Base-by-base conservation (phyloP, 2,329 filamentous ascomycete genomes). In the Neophaeococcomyces mojaviensis region DNA sequence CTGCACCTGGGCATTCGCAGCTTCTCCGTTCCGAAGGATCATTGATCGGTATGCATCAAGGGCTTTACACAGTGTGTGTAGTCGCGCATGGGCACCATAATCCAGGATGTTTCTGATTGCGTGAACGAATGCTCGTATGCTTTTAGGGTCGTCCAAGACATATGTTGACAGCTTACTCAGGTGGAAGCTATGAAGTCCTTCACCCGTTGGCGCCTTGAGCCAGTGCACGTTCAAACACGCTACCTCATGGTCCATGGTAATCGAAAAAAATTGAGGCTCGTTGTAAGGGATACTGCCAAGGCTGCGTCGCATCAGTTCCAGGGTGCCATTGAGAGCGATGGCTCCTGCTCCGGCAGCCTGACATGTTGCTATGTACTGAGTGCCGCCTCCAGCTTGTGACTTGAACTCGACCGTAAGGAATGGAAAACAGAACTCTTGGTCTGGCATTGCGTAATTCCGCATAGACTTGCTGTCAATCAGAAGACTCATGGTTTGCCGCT, bases 71-170 rank as follows among this genome's bases (percentile, higher is more conserved):
- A 49, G 24, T 32, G 12, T 35, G 1, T n/a, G 26, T 19, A 47
- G 19, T n/a, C 26, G 43, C 42, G 36, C 31, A 24, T 36, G 15
- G 28, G 22, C 15, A 26, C 35, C 16, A 19, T 40, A 40, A 26
- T 49, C 44, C 19, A 49, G 47, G 32, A 49, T 49, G 35, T 49
- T 49, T 30, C 47, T 49, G 8, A 41, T 18, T 15, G 47, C 38
- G 33, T 36, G 28, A 30, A 30, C 18, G 35, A 47, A 13, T n/a
- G 28, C 47, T 47, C 43, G 44, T 42, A 49, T 13, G 20, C 36
- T 19, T 20, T 46, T 16, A 15, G 13, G 1, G 24, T 49, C 36
- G 7, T 24, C 26, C 28, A 46, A 35, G 35, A 33, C 2, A 41
- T 49, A 30, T 26, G 7, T 22, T 28, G 47, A 47, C 28, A 49